Evolutionary conservation across 768 basidiomycete genomes (phyloP).

Genomic region (Russula earlei): DNA sequence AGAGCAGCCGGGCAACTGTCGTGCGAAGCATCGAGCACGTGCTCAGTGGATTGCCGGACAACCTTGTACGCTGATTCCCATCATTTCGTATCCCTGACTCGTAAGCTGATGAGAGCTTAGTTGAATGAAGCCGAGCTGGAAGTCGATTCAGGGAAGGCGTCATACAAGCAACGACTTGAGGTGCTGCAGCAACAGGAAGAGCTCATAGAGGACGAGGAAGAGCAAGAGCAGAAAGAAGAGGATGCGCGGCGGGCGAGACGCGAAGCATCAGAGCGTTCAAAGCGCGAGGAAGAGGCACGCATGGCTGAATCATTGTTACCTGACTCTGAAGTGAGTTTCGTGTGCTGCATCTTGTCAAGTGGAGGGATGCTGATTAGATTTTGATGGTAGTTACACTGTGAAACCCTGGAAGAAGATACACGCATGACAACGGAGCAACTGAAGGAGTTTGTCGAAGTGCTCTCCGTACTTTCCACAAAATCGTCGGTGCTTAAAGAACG

Average conservation of each 20-base stretch:
- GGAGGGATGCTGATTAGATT: neutral
- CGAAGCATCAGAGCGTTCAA: conserved; percentile 60
- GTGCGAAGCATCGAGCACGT: conserved; percentile 82
- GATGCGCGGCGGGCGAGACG: conserved; percentile 80
- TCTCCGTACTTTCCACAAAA: conserved; percentile 85
- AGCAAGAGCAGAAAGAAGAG: conserved; percentile 94
- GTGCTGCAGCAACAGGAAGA: conserved; percentile 98
- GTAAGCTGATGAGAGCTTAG: conserved; percentile 33
- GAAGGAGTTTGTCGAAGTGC: conserved; percentile 84
- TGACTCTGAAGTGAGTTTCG: conserved; percentile 66
- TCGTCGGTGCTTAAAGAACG: conserved; percentile 95
- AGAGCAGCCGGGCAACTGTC: conserved; percentile 75
- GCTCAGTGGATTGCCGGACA: conserved; percentile 86
- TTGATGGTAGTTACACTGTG: conserved; percentile 47
- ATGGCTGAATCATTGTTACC: conserved; percentile 78
- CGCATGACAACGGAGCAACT: conserved; percentile 97
- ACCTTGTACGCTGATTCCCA: conserved; percentile 53
- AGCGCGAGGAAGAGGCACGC: conserved; percentile 53
- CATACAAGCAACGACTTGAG: conserved; percentile 97
- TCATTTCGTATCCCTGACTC: neutral
- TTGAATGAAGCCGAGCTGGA: conserved; percentile 96
- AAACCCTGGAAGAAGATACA: conserved; percentile 54
- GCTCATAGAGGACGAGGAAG: conserved; percentile 97
- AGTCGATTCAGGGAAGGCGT: conserved; percentile 87
- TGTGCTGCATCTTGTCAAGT: neutral